Conservation (phyloP, 805 yeast species). For the Pichia insulana region DNA sequence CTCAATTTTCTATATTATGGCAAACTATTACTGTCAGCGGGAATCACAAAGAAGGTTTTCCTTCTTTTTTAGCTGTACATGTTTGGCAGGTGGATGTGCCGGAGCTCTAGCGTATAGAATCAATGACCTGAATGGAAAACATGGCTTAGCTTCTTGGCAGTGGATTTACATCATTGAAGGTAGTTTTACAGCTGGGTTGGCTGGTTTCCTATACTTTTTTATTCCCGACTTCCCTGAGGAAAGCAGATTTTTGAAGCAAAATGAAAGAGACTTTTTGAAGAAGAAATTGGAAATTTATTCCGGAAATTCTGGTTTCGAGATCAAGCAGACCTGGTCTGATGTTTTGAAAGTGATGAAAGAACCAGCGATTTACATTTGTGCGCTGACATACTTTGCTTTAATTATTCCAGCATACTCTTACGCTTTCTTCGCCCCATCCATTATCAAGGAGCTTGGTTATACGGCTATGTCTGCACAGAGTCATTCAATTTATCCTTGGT, state of each 20-base stretch:
- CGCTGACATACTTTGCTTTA: slow-evolving; percentile 53
- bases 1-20: slow-evolving; percentile 60
- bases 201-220: slow-evolving; percentile 32
- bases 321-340: slow-evolving; percentile 38
- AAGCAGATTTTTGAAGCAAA: slow-evolving; percentile 41
- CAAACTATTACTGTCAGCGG: slow-evolving; percentile 53
- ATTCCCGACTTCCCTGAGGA: slow-evolving; percentile 70
- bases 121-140: slow-evolving; percentile 41
- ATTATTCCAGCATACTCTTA: slow-evolving; percentile 70
- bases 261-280: slow-evolving; percentile 48
- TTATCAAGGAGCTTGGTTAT: slow-evolving; percentile 52
- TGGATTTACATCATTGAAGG: slow-evolving; percentile 38
- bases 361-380: slow-evolving; percentile 47
- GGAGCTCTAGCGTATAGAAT: slow-evolving; percentile 66
- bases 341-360: slow-evolving; percentile 47
- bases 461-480: slow-evolving; percentile 68
- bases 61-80: slow-evolving; percentile 61
- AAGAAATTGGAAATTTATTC: slow-evolving; percentile 50
- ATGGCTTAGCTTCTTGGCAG: slow-evolving; percentile 37
- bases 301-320: slow-evolving; percentile 42
- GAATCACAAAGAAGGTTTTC: slow-evolving; percentile 67
- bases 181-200: slow-evolving; percentile 28
- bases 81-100: slow-evolving; percentile 72
- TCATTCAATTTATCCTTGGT: slow-evolving; percentile 82
- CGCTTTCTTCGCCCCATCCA: slow-evolving; percentile 65